Percentiles rank a stretch among this genome's conserved stretches.
Evolutionary conservation across 1,284 basidiomycete species (phyloP).

Genomic region (Pseudozyma tsukubaensis): DNA sequence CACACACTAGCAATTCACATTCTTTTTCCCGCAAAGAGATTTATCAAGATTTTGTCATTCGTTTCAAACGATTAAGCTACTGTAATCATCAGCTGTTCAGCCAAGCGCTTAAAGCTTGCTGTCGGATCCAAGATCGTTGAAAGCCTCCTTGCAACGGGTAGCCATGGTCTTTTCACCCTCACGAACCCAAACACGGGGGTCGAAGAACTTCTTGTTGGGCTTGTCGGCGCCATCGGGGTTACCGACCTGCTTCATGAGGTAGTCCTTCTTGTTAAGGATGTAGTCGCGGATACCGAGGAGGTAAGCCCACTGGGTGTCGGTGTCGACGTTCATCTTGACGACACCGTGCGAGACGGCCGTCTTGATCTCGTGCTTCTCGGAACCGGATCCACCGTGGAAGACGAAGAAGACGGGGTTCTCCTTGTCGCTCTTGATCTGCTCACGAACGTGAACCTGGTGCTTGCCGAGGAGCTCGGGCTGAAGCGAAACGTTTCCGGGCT

Average conservation of each 20-base stretch:
- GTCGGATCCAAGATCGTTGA: constrained; percentile 79
- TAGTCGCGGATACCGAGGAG: constrained; percentile 78
- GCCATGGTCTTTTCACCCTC: constrained; percentile 96
- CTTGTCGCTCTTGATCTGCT: constrained; percentile 76
- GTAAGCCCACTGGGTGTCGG: constrained; percentile 92
- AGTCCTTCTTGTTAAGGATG: constrained; percentile 68
- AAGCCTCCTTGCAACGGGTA: constrained; percentile 90
- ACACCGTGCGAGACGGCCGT: constrained; percentile 90
- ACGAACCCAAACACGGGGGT: constrained; percentile 90
- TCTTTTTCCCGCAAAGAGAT: constrained; percentile 1
- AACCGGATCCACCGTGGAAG: constrained; percentile 99
- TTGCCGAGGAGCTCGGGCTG: constrained; percentile 90
- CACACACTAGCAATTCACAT: no score
- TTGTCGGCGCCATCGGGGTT: constrained; percentile 68
- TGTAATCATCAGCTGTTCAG: not conserved
- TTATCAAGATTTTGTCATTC: not conserved
- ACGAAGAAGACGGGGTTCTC: constrained; percentile 85
- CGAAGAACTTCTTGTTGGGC: constrained; percentile 69
- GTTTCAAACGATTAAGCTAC: not conserved
- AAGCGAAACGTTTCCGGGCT: constrained; percentile 77
- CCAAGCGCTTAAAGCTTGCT: constrained; percentile 56
- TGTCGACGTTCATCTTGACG: constrained; percentile 69
- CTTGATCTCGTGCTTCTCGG: constrained; percentile 93
- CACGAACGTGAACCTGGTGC: constrained; percentile 85
- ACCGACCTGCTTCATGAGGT: constrained; percentile 67